Conservation (phyloP, 2,329 filamentous ascomycete species). For the Colletotrichum endophyticum region DNA sequence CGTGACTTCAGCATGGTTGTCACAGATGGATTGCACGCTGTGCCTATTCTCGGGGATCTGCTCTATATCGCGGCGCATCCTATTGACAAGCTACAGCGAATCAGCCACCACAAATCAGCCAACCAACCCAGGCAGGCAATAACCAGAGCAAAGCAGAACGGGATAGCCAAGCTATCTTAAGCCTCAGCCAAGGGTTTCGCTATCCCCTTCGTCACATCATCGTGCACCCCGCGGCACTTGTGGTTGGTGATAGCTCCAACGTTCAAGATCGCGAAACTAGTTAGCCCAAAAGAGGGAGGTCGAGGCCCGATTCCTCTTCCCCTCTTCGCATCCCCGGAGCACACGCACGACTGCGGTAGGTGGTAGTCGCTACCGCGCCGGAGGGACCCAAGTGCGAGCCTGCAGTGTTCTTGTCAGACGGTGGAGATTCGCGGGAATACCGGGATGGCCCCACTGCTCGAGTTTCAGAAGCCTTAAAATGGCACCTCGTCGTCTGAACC, state of each 20-base stretch:
- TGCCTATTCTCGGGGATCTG: slow-evolving; percentile 2
- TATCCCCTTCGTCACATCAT: neutral
- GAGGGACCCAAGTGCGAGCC: neutral
- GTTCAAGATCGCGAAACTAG: neutral
- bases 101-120: neutral
- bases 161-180: neutral
- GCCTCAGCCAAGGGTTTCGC: neutral
- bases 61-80: neutral
- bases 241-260: neutral
- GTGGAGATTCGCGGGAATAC: slow-evolving; percentile 6
- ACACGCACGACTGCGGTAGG: slow-evolving; percentile 11
- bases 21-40: slow-evolving; percentile 1
- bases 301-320: neutral
- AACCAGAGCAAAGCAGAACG: neutral
- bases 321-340: neutral
- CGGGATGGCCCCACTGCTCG: neutral
- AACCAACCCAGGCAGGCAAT: neutral
- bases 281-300: neutral
- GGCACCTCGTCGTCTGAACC: slow-evolving; percentile 1
- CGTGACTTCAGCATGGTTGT: neutral
- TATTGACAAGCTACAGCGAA: neutral
- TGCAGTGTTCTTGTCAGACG: neutral
- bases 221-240: neutral
- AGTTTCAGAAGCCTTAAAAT: slow-evolving; percentile 18
- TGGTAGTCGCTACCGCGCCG: neutral